A percentile compares a stretch with the other conserved stretches of the same genome.
phyloP scores from a whole-genome alignment of 1,139 yeast species.

The Candida neerlandica region DNA sequence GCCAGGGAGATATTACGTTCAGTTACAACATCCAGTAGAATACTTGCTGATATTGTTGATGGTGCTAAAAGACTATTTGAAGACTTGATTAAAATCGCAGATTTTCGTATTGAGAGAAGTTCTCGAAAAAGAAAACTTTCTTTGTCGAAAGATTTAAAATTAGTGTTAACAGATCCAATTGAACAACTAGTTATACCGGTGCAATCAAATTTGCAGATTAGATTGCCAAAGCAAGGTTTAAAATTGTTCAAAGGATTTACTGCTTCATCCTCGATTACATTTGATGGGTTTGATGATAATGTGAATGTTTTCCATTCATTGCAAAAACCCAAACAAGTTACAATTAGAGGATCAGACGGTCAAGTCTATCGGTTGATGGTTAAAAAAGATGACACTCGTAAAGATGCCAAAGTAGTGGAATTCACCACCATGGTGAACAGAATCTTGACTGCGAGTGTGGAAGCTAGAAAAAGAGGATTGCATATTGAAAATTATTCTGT shows the following conservation, averaged over 20 bases:
- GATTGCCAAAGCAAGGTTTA: constrained; percentile 55
- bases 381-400: constrained; percentile 90
- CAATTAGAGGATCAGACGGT: constrained; percentile 80
- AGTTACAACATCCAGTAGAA: background rate
- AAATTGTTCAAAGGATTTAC: constrained; percentile 57
- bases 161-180: constrained; percentile 58
- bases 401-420: constrained; percentile 94
- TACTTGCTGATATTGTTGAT: constrained; percentile 3
- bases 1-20: constrained; percentile 36
- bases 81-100: constrained; percentile 39
- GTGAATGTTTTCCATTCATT: constrained; percentile 76
- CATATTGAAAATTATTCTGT: constrained; percentile 84
- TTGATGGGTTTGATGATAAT: constrained; percentile 57
- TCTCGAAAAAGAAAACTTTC: constrained; percentile 31
- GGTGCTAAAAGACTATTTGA: constrained; percentile 38
- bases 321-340: constrained; percentile 83
- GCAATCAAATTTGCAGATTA: constrained; percentile 68
- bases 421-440: constrained; percentile 87
- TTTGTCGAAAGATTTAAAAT: constrained; percentile 46
- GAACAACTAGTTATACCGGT: constrained; percentile 78
- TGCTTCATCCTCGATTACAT: constrained; percentile 52
- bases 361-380: constrained; percentile 70
- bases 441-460: constrained; percentile 64
- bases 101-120: constrained; percentile 33
- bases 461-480: constrained; percentile 71